Evolutionary conservation across 257 asterid genomes (phyloP), one percentile per base, ranked within the genome.

Genomic region (Eucommia ulmoides): DNA sequence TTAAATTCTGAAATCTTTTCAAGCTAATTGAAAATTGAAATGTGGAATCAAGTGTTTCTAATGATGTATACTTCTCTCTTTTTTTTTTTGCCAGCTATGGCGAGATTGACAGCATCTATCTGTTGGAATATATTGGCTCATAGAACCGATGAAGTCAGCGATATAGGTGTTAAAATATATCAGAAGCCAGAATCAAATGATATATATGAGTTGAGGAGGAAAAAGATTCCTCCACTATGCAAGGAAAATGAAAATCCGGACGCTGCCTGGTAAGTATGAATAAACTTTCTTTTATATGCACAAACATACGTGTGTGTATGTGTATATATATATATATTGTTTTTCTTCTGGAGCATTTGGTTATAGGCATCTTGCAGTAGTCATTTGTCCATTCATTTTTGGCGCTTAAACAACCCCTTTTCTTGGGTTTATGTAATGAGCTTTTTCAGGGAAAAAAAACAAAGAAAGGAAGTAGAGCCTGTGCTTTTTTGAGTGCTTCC

Each of bases 101-200:
- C 88, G 67, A 67, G 58, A 18, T 54, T 78, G 77, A 74, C 93
- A 17, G 58, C 84, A 50, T 89, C 96, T 14, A 74, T 89, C 26
- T 80, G 96, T 72, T 89, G 98, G 98, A 89, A 85, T 68, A 78
- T 89, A 69, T 65, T 85, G 65, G 96, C 96, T 23, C 93, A 89
- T 62, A 89, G 73, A 79, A 71, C 72, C 2, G 96, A 89, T 70
- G 98, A 89, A 48, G 69, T 74, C 68, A 85, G 96, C 23, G 96
- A 85, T 58, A 65, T 85, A 33, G 83, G 84, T 44, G 66, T 86
- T 49, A 85, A 81, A 78, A 67, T 89, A 60, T 85, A 82, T 74
- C 94, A 89, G 63, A 89, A 83, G 70, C 94, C 98, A 10, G 86
- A 85, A 56, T 55, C 81, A 47, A 89, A 83, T 63, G 83, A 68